Conservation (phyloP, 73 alveolate genomes). For the Paramecium biaurelia region DNA sequence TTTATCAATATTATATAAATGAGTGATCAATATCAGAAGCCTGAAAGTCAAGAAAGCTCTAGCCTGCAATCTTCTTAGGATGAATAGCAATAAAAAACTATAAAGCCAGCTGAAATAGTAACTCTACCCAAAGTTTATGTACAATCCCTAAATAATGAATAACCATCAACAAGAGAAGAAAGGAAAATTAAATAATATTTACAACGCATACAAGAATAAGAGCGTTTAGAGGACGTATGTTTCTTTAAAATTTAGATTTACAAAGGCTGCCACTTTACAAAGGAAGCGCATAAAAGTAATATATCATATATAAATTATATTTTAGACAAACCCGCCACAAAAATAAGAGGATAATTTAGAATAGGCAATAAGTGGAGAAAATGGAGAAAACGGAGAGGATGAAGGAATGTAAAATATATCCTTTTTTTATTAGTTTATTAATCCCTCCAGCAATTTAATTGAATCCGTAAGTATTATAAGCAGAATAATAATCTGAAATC, state of each 20-base stretch:
- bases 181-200: not conserved
- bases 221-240: constrained; percentile 11
- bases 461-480: not conserved
- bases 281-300: constrained; percentile 7
- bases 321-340: constrained; percentile 15
- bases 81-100: not conserved
- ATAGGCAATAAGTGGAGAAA: not conserved
- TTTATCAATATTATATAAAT: not conserved
- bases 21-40: not conserved
- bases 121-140: not conserved
- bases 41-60: not conserved
- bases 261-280: not conserved
- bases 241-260: constrained; percentile 7
- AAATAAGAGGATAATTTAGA: not conserved
- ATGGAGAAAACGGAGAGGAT: not conserved
- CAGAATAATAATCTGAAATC: not conserved
- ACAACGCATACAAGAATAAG: not conserved
- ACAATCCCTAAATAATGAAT: not conserved
- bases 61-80: not conserved
- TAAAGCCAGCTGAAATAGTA: not conserved
- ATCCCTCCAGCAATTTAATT: not conserved
- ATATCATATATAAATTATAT: not conserved
- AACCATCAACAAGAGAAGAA: constrained; percentile 9
- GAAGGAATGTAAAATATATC: not conserved
- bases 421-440: not conserved